Conservation (phyloP, 345 rosid species). For the Lenwebbia sp. region DNA sequence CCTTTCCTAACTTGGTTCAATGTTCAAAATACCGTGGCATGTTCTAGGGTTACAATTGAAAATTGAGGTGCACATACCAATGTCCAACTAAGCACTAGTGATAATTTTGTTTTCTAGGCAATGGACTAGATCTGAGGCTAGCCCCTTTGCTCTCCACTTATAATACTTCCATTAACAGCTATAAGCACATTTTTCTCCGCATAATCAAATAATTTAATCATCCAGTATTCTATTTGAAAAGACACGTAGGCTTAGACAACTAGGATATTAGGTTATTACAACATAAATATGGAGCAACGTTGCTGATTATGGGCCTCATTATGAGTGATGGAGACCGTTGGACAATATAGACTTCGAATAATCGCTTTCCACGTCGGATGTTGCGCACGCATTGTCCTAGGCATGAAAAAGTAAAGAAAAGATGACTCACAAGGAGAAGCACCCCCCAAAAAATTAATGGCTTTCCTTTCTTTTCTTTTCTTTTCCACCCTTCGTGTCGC, state of each 20-base stretch:
- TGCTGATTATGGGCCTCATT: conserved; percentile 25
- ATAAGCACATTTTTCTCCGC: neutral
- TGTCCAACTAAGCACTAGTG: neutral
- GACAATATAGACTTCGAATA: neutral
- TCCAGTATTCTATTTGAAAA: neutral
- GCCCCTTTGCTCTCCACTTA: neutral
- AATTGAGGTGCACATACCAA: neutral
- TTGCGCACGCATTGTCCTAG: neutral
- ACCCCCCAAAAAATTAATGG: neutral
- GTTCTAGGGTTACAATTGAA: neutral
- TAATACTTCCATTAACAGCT: neutral
- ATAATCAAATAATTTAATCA: neutral
- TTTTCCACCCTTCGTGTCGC: neutral
- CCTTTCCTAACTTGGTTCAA: neutral
- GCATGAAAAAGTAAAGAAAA: neutral
- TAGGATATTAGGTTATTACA: neutral
- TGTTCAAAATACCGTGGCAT: neutral
- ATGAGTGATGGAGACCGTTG: conserved; percentile 3
- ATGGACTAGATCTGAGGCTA: neutral
- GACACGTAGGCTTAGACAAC: neutral
- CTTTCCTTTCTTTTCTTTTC: neutral
- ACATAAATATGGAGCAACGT: neutral
- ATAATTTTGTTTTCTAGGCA: neutral
- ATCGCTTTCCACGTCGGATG: neutral
- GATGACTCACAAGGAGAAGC: neutral